Conservation (phyloP, 345 rosid genomes). For the Arabidopsis thaliana region DNA sequence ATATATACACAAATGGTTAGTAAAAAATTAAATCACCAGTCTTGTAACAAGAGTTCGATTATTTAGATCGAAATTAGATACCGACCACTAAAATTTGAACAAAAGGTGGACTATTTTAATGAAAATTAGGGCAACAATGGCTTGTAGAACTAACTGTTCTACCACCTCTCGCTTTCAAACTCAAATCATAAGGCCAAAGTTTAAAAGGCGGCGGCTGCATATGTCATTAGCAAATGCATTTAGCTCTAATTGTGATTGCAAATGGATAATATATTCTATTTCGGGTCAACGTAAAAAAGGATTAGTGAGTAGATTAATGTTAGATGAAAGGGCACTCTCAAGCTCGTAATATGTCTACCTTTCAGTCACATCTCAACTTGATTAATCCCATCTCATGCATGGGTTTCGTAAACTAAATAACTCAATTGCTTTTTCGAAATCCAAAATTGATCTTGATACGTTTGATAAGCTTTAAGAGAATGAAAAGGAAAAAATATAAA, state of each 20-base stretch:
- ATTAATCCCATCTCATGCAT: conserved; percentile 10
- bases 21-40: conserved; percentile 40
- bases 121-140: conserved; percentile 24
- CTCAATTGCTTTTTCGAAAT: neutral
- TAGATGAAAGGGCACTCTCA: conserved; percentile 51
- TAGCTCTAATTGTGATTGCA: conserved; percentile 24
- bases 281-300: conserved; percentile 25
- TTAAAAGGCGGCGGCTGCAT: conserved; percentile 45
- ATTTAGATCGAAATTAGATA: conserved; percentile 40
- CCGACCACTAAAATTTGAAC: conserved; percentile 36
- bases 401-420: neutral
- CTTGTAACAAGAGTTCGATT: conserved; percentile 24
- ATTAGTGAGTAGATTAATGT: conserved; percentile 43
- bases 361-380: conserved; percentile 17
- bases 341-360: conserved; percentile 15
- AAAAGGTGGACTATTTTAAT: conserved; percentile 23
- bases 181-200: conserved; percentile 45
- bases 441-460: neutral
- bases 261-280: conserved; percentile 28
- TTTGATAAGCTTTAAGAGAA: neutral
- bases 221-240: conserved; percentile 38
- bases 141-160: conserved; percentile 31
- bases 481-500: too few species aligned
- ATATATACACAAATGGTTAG: conserved; percentile 39
- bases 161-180: conserved; percentile 39